Evolutionary conservation across 2,329 filamentous ascomycete genomes (phyloP).

Genomic region (Penicillium sp.): DNA sequence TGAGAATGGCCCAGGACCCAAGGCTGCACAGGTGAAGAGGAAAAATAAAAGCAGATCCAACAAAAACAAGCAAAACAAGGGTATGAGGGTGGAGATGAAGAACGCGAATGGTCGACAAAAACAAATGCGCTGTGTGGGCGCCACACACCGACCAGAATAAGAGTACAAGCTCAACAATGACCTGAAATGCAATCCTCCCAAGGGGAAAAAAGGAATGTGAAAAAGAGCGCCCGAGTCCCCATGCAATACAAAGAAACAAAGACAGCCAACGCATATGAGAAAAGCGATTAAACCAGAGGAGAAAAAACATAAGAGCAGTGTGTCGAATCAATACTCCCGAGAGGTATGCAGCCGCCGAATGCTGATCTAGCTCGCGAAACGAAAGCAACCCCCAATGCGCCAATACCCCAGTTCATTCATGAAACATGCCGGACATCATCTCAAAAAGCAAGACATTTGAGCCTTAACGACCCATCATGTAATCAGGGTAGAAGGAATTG

Average conservation of each 20-base stretch:
- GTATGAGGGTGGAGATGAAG: conserved; percentile 33
- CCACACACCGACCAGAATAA: conserved; percentile 26
- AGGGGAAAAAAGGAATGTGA: conserved; percentile 28
- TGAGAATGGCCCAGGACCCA: not conserved
- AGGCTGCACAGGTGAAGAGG: conserved; percentile 11
- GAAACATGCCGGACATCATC: conserved; percentile 46
- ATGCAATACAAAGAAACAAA: conserved; percentile 30
- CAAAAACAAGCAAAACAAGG: conserved; percentile 27
- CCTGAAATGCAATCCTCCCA: conserved; percentile 33
- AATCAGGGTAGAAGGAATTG: conserved; percentile 46
- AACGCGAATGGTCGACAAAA: conserved; percentile 23
- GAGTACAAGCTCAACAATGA: conserved; percentile 29
- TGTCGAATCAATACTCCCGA: conserved; percentile 37
- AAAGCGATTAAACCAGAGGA: conserved; percentile 17
- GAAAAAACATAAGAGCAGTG: conserved; percentile 28
- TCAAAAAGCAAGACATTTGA: conserved; percentile 24
- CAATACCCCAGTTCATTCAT: conserved; percentile 40
- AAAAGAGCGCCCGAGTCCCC: conserved; percentile 33
- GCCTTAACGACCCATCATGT: conserved; percentile 49
- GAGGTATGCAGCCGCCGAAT: conserved; percentile 40
- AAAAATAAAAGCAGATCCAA: conserved; percentile 3
- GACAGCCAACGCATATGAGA: conserved; percentile 18
- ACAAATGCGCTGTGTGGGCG: conserved; percentile 23
- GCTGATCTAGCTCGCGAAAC: conserved; percentile 43
- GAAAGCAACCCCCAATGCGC: conserved; percentile 40